A percentile compares a stretch with the other conserved stretches of the same genome.
These are phyloP conservation scores for Kickxella alabastrina DNA, from an alignment of 192 early-diverging fungal genomes.

Conservation along the genomic window DNA sequence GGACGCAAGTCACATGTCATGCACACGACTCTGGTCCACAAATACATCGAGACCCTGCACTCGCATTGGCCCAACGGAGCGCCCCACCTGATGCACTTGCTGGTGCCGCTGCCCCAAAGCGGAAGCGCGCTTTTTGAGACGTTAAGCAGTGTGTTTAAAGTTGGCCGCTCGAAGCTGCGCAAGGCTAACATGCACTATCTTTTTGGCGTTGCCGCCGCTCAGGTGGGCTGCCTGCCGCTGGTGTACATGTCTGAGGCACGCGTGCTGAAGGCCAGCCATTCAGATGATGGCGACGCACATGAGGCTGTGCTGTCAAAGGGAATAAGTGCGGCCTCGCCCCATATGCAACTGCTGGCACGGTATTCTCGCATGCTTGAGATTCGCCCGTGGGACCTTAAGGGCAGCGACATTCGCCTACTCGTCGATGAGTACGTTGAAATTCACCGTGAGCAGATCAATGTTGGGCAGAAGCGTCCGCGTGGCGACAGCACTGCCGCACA, in stretches of 20 bases:
- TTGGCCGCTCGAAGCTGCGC: conserved; percentile 26
- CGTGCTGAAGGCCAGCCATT: conserved; percentile 23
- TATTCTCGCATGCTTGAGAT: conserved; percentile 18
- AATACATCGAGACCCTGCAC: conserved; percentile 14
- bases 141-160: conserved; percentile 11
- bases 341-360: conserved; percentile 33
- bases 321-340: conserved; percentile 10
- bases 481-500: conserved; percentile 18
- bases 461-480: conserved; percentile 10
- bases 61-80: conserved; percentile 30
- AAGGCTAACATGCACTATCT: conserved; percentile 40
- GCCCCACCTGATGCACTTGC: conserved; percentile 42
- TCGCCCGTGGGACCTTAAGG: conserved; percentile 23
- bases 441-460: conserved; percentile 6
- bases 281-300: conserved; percentile 23
- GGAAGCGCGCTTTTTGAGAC: conserved; percentile 30
- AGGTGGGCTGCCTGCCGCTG: conserved; percentile 38
- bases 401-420: conserved; percentile 17
- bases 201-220: conserved; percentile 38
- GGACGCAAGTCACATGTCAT: conserved; percentile 8
- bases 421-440: conserved; percentile 32
- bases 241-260: conserved; percentile 30
- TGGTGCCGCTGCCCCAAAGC: conserved; percentile 36
- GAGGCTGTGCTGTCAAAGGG: conserved; percentile 36
- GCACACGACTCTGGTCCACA: conserved; percentile 22